Base-by-base conservation (phyloP, 2,329 filamentous ascomycete genomes). In the Boeremia exigua region DNA sequence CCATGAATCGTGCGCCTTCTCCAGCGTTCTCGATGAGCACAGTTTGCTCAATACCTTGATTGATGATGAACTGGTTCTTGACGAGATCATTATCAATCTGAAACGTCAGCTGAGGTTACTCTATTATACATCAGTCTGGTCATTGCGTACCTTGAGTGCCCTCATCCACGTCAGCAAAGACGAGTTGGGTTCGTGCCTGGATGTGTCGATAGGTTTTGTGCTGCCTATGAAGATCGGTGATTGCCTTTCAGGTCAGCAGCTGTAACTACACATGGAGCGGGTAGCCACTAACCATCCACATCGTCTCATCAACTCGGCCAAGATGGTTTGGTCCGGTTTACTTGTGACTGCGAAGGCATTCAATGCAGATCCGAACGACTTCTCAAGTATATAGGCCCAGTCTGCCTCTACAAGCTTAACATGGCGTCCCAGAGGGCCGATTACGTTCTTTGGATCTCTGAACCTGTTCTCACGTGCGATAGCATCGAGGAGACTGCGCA, bases 371-470 rank as follows among this genome's bases (percentile, higher is more conserved):
- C 91, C 91, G 40, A 96, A 82, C 1, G 85, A 85, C 59, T 84
- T 89, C 71, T 99, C 95, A 12, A 99, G 75, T 38, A 96, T 86
- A 0, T 85, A 84, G 1, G 88, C 89, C 95, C 95, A 99, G 65
- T 91, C 83, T 1, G 91, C 89, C 62, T 94, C 88, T 32, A 86
- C 78, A 23, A 99, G 79, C 62, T 86, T 87, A 47, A 99, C 82
- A 67, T 95, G 85, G 23, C 86, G 80, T 28, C 93, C 95, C 12
- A 98, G 80, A 0, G 95, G 95, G 0, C 95, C 95, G 30, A 98
- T 80, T 2, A 95, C 48, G 11, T 44, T 43, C 6, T 37, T 95
- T 59, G 84, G 88, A 38, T 84, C 79, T 23, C 80, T 78, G 69
- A 96, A 98, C 0, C 86, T 81, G 2, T 60, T 74, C 54, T 96